Evolutionary conservation across 176 grass and related monocot species (phyloP), one percentile per base, ranked within the genome.

Genomic region (Zoysia japonica): DNA sequence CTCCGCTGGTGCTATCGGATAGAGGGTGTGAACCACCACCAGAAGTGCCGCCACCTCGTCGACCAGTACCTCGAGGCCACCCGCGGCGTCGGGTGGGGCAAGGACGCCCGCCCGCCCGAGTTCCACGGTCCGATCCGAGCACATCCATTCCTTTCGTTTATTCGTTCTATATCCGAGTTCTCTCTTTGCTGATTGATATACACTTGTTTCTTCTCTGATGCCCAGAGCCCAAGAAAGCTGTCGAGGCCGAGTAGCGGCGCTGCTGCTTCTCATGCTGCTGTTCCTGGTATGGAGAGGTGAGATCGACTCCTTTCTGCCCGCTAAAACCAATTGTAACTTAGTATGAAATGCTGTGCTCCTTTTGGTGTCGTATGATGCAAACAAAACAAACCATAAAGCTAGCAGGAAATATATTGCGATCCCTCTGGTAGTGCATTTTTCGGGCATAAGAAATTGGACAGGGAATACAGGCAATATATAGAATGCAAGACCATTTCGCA

Each of bases 1-100:
- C 88, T 99, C 51, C 87, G 87, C 65, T 98, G 95, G 95, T 98
- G 95, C 89, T 98, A 98, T 78, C 89, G 95, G 48, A 79, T 98
- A 55, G 95, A 98, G 81, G 95, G 95, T 65, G 38, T 98, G 70
- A 98, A 94, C 83, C 95, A 98, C 80, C 85, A 80, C 74, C 73
- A 86, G n/a, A 98, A 98, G 61, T 98, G 95, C 84, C 89, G 87
- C 78, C 91, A 98, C 83, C 95, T 98, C 73, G 95, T 92, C 67
- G 85, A 92, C 70, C 90, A 98, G 83, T 98, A 98, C 86, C 76
- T 98, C 3, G 95, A 98, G 50, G 48, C 95, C 55, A 98, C 92
- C 70, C 89, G 92, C 70, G 92, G 90, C 70, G 75, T 98, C 44
- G 95, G 95, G 0, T 98, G 95, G 95, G 92, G 92, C 85, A 98